Conservation (phyloP, 192 early-diverging fungal genomes). For the Chytriomyces hyalinus region DNA sequence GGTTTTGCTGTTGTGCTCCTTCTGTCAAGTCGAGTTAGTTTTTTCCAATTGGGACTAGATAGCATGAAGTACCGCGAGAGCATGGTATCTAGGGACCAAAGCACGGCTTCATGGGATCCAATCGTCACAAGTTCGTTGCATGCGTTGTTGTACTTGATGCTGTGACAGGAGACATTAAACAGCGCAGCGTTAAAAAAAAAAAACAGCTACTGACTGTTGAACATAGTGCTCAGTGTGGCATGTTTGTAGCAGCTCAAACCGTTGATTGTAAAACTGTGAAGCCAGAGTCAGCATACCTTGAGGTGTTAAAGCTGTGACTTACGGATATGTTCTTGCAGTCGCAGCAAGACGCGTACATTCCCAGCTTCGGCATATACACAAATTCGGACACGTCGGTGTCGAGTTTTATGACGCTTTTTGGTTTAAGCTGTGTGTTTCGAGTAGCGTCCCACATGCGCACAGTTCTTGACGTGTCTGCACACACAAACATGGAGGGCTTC, state of each 20-base stretch:
- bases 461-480: constrained; percentile 37
- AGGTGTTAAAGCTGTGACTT: background rate
- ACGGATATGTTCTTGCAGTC: constrained; percentile 38
- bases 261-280: constrained; percentile 46
- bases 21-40: constrained; percentile 10
- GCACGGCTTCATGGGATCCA: constrained; percentile 28
- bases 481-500: constrained; percentile 37
- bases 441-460: constrained; percentile 48
- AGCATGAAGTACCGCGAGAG: constrained; percentile 6
- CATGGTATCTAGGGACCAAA: constrained; percentile 26
- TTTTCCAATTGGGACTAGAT: constrained; percentile 4
- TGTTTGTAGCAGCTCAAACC: constrained; percentile 44
- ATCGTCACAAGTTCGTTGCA: constrained; percentile 43
- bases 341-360: constrained; percentile 41
- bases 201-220: constrained; percentile 37
- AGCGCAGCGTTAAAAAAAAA: too few relatives aligned
- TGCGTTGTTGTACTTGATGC: constrained; percentile 42
- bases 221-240: constrained; percentile 39
- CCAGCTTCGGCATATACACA: constrained; percentile 33
- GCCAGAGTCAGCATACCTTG: constrained; percentile 16
- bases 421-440: constrained; percentile 8
- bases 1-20: constrained; percentile 33
- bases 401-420: constrained; percentile 29
- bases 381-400: constrained; percentile 39
- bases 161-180: constrained; percentile 5